Conservation (phyloP, 2,329 filamentous ascomycete genomes). For the Colletotrichum agaves region DNA sequence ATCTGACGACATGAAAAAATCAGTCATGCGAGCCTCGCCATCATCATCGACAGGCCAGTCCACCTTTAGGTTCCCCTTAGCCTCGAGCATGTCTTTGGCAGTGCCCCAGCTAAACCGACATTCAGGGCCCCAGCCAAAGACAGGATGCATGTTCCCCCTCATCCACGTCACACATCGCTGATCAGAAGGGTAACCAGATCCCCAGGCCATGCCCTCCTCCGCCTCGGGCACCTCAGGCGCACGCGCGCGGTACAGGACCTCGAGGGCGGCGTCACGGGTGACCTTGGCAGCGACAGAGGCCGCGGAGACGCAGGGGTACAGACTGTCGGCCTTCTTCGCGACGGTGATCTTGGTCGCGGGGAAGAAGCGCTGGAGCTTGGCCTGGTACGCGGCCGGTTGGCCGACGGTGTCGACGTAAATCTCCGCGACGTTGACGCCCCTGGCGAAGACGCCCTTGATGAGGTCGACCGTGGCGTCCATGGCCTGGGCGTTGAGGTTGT, state of each 20-base stretch:
- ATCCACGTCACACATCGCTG: constrained; percentile 84
- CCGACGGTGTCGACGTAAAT: constrained; percentile 98
- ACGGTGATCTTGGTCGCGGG: constrained; percentile 80
- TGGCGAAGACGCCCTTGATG: constrained; percentile 79
- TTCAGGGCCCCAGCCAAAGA: constrained; percentile 96
- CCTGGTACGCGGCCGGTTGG: constrained; percentile 83
- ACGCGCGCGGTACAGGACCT: constrained; percentile 73
- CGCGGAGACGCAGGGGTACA: constrained; percentile 93
- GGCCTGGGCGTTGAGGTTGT: constrained; percentile 96
- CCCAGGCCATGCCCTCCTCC: constrained; percentile 72
- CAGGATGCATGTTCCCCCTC: constrained; percentile 85
- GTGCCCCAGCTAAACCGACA: constrained; percentile 97
- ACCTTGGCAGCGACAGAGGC: constrained; percentile 97
- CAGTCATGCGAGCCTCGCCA: constrained; percentile 75
- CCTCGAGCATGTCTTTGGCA: constrained; percentile 90
- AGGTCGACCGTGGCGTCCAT: constrained; percentile 90
- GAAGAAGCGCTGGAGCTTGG: constrained; percentile 84
- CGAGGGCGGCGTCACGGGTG: constrained; percentile 88
- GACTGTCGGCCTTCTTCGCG: constrained; percentile 89
- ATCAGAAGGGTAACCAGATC: constrained; percentile 94
- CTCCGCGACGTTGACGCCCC: constrained; percentile 84
- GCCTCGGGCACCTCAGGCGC: constrained; percentile 45
- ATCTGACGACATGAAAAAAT: constrained; percentile 71
- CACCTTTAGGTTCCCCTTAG: constrained; percentile 75
- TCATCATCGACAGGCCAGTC: constrained; percentile 87